Conservation (phyloP, 768 basidiomycete genomes). For the Lepiota brunneoincarnata region DNA sequence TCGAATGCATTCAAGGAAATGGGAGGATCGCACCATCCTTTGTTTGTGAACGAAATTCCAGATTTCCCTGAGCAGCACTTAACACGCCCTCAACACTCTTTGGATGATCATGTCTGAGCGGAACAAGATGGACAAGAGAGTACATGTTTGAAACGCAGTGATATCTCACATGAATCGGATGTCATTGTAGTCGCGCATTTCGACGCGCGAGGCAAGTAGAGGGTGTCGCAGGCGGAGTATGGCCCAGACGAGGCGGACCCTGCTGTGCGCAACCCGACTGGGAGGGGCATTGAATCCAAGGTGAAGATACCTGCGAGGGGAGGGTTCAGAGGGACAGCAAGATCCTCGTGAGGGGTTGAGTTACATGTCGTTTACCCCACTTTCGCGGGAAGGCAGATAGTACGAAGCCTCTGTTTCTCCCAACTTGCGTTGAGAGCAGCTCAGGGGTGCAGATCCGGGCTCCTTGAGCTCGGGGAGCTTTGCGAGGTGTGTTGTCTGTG, state of each 20-base stretch:
- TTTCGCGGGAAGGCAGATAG: slow-evolving; percentile 74
- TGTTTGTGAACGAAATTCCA: slow-evolving; percentile 48
- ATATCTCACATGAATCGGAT: slow-evolving; percentile 62
- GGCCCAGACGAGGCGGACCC: slow-evolving; percentile 66
- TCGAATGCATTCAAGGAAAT: background rate
- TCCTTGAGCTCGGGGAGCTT: background rate
- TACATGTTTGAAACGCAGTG: background rate
- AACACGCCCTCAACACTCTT: slow-evolving; percentile 42
- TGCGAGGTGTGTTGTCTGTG: no score
- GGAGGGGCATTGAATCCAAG: slow-evolving; percentile 57
- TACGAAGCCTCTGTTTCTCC: slow-evolving; percentile 80
- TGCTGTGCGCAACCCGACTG: slow-evolving; percentile 36
- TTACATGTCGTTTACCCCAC: slow-evolving; percentile 86
- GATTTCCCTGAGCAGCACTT: slow-evolving; percentile 38
- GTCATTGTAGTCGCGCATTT: slow-evolving; percentile 61
- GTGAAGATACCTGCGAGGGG: slow-evolving; percentile 67
- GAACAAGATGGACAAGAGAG: slow-evolving; percentile 2
- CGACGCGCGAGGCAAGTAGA: slow-evolving; percentile 59
- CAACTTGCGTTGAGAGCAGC: slow-evolving; percentile 45
- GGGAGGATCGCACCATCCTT: slow-evolving; percentile 48
- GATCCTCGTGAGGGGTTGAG: background rate
- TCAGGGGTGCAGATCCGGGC: background rate
- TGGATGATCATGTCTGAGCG: slow-evolving; percentile 45
- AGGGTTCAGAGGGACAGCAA: background rate
- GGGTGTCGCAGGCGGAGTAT: slow-evolving; percentile 71